Evolutionary conservation across 371 early-diverging fungal genomes (phyloP).

Genomic region (Phascolomyces articulosus): DNA sequence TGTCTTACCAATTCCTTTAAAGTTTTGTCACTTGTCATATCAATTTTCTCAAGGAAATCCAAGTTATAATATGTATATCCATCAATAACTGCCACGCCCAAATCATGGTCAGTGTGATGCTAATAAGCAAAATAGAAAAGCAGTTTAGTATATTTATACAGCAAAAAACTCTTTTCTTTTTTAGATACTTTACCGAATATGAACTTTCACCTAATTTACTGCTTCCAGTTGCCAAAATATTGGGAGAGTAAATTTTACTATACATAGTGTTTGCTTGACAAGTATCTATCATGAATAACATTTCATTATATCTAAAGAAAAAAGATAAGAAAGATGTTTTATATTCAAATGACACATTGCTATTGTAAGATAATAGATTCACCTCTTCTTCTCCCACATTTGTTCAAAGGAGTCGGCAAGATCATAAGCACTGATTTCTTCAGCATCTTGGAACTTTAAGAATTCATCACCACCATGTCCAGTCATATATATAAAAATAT

Average conservation of each 20-base stretch:
- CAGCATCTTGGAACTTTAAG: constrained; percentile 96
- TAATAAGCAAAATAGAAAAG: constrained; percentile 15
- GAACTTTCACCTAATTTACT: constrained; percentile 87
- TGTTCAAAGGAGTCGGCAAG: constrained; percentile 93
- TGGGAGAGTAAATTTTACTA: constrained; percentile 87
- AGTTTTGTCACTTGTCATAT: constrained; percentile 76
- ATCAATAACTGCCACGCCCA: constrained; percentile 97
- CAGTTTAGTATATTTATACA: neutral
- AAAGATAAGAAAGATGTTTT: too few species aligned
- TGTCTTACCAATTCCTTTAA: constrained; percentile 72
- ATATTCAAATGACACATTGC: too few species aligned
- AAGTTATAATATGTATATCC: constrained; percentile 94
- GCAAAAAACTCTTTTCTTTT: neutral
- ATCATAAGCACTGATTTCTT: constrained; percentile 93
- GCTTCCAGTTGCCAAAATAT: constrained; percentile 90
- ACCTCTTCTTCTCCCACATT: constrained; percentile 93
- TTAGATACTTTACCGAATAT: constrained; percentile 72
- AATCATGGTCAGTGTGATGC: constrained; percentile 88
- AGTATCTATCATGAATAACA: constrained; percentile 96
- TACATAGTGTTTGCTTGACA: constrained; percentile 98
- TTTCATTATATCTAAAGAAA: constrained; percentile 82
- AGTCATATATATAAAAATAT: constrained; percentile 95
- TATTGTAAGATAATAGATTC: constrained; percentile 1
- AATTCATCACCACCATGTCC: constrained; percentile 98
- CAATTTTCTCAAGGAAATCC: constrained; percentile 85